Percentiles rank a stretch among this genome's conserved stretches.
phyloP scores from a whole-genome alignment of 2,329 filamentous ascomycete genomes.

The Fusarium illudens region DNA sequence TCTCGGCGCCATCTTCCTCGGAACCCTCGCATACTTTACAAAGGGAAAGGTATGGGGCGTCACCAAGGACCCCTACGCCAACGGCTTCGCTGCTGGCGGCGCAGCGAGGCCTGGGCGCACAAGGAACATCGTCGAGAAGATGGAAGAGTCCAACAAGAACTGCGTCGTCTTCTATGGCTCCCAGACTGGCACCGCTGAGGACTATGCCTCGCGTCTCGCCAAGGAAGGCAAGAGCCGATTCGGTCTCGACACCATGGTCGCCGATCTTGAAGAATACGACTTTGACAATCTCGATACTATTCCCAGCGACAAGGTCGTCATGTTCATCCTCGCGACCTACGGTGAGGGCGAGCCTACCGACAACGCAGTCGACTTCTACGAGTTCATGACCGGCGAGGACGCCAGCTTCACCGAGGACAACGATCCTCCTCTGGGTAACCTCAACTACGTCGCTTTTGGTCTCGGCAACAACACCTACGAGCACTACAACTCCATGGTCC shows the following conservation, averaged over 20 bases:
- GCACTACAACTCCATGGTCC: constrained; percentile 99
- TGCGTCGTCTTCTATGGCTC: constrained; percentile 99
- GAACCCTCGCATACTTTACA: constrained; percentile 94
- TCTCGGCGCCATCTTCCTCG: constrained; percentile 83
- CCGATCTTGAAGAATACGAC: constrained; percentile 97
- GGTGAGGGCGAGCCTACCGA: constrained; percentile 98
- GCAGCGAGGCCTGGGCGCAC: constrained; percentile 83
- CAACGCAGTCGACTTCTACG: constrained; percentile 98
- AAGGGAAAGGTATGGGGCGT: constrained; percentile 95
- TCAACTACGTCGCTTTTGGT: constrained; percentile 95
- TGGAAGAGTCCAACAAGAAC: constrained; percentile 96
- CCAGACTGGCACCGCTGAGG: constrained; percentile 97
- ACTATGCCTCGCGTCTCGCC: constrained; percentile 93
- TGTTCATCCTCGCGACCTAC: constrained; percentile 97
- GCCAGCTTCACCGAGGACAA: constrained; percentile 78
- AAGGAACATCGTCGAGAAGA: constrained; percentile 91
- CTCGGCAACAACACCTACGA: constrained; percentile 99
- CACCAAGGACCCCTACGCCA: constrained; percentile 87
- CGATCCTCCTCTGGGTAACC: constrained; percentile 78
- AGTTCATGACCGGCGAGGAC: constrained; percentile 88
- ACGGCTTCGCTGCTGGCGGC: constrained; percentile 73
- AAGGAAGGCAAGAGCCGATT: constrained; percentile 98
- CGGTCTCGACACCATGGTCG: constrained; percentile 97
- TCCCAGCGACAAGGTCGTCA: constrained; percentile 87
- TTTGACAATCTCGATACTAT: constrained; percentile 92